Evolutionary conservation across 2,329 filamentous ascomycete genomes (phyloP).

Genomic region (Fusarium nurragi): DNA sequence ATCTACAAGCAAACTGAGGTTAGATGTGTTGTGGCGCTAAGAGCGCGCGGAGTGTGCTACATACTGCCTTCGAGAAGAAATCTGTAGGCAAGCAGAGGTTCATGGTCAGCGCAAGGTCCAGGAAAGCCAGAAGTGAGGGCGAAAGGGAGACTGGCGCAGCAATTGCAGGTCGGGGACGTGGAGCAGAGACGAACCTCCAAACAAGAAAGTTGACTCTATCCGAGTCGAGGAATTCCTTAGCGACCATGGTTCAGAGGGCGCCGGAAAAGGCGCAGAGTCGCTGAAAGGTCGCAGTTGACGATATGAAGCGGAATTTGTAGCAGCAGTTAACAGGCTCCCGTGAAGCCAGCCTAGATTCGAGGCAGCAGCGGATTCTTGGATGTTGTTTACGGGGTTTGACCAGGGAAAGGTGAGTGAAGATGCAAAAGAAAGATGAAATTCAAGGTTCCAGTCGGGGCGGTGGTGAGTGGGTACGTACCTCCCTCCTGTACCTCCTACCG

Average conservation of each 20-base stretch:
- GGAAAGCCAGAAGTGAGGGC: slow-evolving; percentile 11
- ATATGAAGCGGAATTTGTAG: slow-evolving; percentile 18
- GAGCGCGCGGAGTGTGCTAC: slow-evolving; percentile 50
- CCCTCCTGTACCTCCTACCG: slow-evolving; percentile 28
- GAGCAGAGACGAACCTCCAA: slow-evolving; percentile 68
- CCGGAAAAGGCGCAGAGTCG: slow-evolving; percentile 48
- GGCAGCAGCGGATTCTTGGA: slow-evolving; percentile 27
- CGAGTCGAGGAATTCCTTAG: slow-evolving; percentile 71
- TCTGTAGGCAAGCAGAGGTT: slow-evolving; percentile 50
- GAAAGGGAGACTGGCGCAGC: slow-evolving; percentile 16
- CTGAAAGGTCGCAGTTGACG: slow-evolving; percentile 32
- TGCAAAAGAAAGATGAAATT: slow-evolving; percentile 50
- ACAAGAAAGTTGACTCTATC: slow-evolving; percentile 76
- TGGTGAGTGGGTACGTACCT: slow-evolving; percentile 46
- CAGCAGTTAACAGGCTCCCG: slow-evolving; percentile 28
- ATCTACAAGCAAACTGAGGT: slow-evolving; percentile 56
- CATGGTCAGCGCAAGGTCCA: slow-evolving; percentile 36
- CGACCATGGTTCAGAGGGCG: slow-evolving; percentile 56
- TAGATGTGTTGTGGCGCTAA: slow-evolving; percentile 37
- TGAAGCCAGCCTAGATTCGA: slow-evolving; percentile 28
- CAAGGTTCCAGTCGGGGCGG: slow-evolving; percentile 44
- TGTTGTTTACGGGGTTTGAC: slow-evolving; percentile 29
- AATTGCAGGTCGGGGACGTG: slow-evolving; percentile 38
- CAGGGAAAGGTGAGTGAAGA: slow-evolving; percentile 47
- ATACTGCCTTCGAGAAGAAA: slow-evolving; percentile 71